Percentiles rank a stretch among this genome's conserved stretches.
Conservation (phyloP, 1,139 yeast genomes). For the Blastobotrys arbuscula region DNA sequence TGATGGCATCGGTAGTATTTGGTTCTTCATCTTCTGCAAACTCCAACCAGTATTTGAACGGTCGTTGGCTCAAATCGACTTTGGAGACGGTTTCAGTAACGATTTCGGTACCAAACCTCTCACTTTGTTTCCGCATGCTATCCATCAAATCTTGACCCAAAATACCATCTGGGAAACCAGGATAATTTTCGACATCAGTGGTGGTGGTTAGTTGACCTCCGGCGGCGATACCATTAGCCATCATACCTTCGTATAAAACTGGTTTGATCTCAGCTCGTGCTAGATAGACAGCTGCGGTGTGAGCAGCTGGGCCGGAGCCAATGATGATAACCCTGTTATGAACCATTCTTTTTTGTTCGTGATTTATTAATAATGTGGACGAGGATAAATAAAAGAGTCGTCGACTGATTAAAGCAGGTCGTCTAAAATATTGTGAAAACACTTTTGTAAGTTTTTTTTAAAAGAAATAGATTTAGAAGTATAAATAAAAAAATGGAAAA, state of each 20-base stretch:
- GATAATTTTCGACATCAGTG: conserved; percentile 91
- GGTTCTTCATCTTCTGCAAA: conserved; percentile 79
- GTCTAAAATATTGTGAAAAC: neutral
- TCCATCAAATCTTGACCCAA: conserved; percentile 88
- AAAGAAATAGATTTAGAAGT: neutral
- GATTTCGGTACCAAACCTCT: conserved; percentile 83
- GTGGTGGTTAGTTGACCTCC: conserved; percentile 99
- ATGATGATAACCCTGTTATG: conserved; percentile 88
- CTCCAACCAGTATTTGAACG: conserved; percentile 96
- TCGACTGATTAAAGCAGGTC: neutral
- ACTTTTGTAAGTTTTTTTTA: neutral
- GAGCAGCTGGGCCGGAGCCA: conserved; percentile 99
- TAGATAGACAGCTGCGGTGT: conserved; percentile 95
- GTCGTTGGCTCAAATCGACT: conserved; percentile 77
- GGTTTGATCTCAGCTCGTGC: conserved; percentile 97
- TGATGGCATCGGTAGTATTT: conserved; percentile 84
- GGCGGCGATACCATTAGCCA: conserved; percentile 97
- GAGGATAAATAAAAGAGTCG: neutral
- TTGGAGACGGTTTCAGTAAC: conserved; percentile 92
- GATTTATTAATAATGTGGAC: neutral
- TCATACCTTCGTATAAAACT: conserved; percentile 86
- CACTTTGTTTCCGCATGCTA: conserved; percentile 83
- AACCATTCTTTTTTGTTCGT: conserved; percentile 24
- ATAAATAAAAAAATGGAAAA: neutral
- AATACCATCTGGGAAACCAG: conserved; percentile 96